These are phyloP conservation scores for Geotrichum phurueaensis DNA, from an alignment of 1,139 yeast species.

Conservation along the genomic window DNA sequence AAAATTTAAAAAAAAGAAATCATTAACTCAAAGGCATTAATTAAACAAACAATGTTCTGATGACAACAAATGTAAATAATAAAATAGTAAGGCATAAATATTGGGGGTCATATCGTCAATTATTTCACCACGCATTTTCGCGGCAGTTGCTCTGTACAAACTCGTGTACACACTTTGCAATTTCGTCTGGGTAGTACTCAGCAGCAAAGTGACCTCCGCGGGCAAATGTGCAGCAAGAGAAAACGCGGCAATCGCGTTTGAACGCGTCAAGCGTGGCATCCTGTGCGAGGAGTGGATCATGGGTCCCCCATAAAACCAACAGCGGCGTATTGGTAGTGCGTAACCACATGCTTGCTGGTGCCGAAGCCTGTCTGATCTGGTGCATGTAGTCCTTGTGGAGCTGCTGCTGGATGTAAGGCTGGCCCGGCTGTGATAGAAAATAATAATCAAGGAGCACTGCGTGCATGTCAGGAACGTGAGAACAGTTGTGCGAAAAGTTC, in stretches of 20 bases:
- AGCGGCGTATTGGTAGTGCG: constrained; percentile 37
- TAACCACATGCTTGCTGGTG: constrained; percentile 31
- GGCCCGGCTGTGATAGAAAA: constrained; percentile 31
- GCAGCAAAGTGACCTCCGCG: constrained; percentile 42
- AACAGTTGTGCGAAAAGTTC: neutral
- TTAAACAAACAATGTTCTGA: neutral
- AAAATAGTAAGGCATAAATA: neutral
- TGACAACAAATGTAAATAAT: neutral
- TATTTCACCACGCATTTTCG: neutral
- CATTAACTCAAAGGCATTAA: neutral
- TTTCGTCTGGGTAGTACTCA: constrained; percentile 33
- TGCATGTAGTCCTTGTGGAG: constrained; percentile 40
- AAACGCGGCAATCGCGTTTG: constrained; percentile 34
- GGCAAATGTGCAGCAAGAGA: constrained; percentile 29
- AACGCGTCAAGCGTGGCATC: constrained; percentile 36
- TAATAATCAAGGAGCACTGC: constrained; percentile 34
- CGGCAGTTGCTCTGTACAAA: constrained; percentile 12
- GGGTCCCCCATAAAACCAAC: constrained; percentile 42
- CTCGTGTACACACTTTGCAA: constrained; percentile 30
- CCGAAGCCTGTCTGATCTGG: neutral
- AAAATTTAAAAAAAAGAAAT: neutral
- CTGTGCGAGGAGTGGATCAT: constrained; percentile 39
- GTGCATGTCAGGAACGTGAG: constrained; percentile 34
- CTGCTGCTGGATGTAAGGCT: constrained; percentile 34
- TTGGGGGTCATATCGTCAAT: neutral